phyloP scores from a whole-genome alignment of 2,329 filamentous ascomycete species.

The Ophiobolus disseminans region DNA sequence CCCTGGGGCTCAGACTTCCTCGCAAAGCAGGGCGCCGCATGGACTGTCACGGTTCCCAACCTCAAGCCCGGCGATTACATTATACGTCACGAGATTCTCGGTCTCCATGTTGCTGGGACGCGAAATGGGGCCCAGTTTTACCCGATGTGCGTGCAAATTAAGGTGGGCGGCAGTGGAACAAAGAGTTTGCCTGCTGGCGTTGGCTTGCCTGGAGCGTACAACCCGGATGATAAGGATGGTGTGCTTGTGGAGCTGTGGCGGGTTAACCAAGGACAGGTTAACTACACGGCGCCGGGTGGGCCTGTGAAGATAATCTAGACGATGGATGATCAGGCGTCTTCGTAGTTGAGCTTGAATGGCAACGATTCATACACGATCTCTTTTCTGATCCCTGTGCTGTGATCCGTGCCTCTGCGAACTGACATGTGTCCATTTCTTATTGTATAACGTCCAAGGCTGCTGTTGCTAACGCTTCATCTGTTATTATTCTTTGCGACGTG shows the following conservation, averaged over 20 bases:
- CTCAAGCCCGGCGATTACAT: slow-evolving; percentile 40
- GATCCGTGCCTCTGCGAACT: no score
- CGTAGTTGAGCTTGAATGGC: no score
- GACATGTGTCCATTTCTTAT: no score
- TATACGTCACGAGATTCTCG: slow-evolving; percentile 28
- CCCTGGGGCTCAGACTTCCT: slow-evolving; percentile 49
- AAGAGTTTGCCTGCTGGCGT: slow-evolving; percentile 22
- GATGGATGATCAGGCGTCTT: no score
- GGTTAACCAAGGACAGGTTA: no score
- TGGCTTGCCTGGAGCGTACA: slow-evolving; percentile 29
- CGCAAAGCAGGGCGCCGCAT: slow-evolving; percentile 42
- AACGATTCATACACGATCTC: no score
- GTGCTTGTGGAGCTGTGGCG: not conserved
- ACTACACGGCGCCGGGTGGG: no score
- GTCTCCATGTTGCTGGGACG: slow-evolving; percentile 22
- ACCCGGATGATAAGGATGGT: slow-evolving; percentile 23
- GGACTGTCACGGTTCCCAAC: slow-evolving; percentile 41
- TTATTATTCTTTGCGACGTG: no score
- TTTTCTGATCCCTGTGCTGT: no score
- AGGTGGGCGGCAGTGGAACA: slow-evolving; percentile 17
- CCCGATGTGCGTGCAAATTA: slow-evolving; percentile 24
- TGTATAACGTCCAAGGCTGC: no score
- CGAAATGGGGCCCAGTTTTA: slow-evolving; percentile 29
- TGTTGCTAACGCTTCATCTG: no score
- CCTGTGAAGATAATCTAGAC: no score